Conservation (phyloP, 2,329 filamentous ascomycete species). For the Phaeosphaeria sp. region DNA sequence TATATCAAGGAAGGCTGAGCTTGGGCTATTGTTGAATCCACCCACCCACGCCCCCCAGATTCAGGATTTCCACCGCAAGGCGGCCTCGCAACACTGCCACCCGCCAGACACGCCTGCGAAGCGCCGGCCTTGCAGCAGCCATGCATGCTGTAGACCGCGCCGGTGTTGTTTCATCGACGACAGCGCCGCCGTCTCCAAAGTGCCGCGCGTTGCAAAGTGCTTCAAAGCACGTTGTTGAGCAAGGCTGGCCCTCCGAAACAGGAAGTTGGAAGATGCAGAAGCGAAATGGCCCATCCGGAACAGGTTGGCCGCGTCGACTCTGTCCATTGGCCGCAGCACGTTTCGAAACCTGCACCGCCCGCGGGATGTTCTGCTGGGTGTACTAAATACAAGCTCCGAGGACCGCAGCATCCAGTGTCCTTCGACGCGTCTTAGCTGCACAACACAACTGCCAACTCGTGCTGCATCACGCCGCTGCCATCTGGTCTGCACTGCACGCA, state of each 20-base stretch:
- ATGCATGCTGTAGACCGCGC: neutral
- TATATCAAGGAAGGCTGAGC: slow-evolving; percentile 5
- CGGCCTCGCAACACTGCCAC: neutral
- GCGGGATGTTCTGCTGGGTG: neutral
- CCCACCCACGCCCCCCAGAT: neutral
- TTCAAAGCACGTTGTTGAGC: neutral
- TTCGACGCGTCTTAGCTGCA: neutral
- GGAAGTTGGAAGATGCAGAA: neutral
- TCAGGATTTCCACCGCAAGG: neutral
- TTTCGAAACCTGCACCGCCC: slow-evolving; percentile 14
- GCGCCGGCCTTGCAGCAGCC: neutral
- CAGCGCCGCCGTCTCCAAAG: neutral
- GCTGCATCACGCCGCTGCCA: neutral
- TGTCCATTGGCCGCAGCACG: slow-evolving; percentile 15
- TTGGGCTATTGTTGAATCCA: slow-evolving; percentile 7
- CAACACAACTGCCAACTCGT: neutral
- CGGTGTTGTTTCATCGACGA: neutral
- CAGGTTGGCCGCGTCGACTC: slow-evolving; percentile 4
- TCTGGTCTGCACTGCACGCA: neutral
- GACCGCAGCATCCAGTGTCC: neutral
- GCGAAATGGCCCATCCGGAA: slow-evolving; percentile 4
- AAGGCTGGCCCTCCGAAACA: slow-evolving; percentile 3
- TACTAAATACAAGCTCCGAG: neutral
- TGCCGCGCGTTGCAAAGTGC: neutral
- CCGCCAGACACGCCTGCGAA: neutral